Evolutionary conservation across 2,329 filamentous ascomycete genomes (phyloP).

Genomic region (Bipolaris bicolor): DNA sequence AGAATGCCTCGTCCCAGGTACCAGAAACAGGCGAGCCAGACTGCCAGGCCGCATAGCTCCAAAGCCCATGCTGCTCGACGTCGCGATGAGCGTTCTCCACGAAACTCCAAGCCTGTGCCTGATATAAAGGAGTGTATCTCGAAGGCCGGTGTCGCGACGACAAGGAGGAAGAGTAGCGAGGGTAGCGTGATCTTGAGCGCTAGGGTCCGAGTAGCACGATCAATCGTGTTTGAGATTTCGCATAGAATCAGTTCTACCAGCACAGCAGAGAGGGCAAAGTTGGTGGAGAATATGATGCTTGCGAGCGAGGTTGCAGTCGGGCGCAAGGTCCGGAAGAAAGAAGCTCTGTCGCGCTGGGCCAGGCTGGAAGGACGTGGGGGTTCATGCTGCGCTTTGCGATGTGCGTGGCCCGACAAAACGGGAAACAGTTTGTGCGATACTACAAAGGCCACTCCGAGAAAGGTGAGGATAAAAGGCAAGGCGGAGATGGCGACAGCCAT

Average conservation of each 20-base stretch:
- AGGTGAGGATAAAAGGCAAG: conserved; percentile 73
- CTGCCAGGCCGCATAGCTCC: conserved; percentile 65
- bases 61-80: conserved; percentile 68
- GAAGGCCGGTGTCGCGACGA: conserved; percentile 77
- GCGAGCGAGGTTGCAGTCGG: conserved; percentile 52
- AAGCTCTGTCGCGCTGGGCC: conserved; percentile 30
- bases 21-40: conserved; percentile 80
- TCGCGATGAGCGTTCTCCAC: conserved; percentile 62
- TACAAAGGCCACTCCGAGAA: conserved; percentile 66
- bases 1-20: conserved; percentile 71
- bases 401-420: conserved; percentile 64
- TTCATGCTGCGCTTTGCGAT: conserved; percentile 66
- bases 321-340: conserved; percentile 48
- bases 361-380: conserved; percentile 63
- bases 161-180: conserved; percentile 72
- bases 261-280: conserved; percentile 76
- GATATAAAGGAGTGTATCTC: conserved; percentile 72
- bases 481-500: conserved; percentile 65
- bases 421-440: conserved; percentile 75
- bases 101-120: conserved; percentile 66
- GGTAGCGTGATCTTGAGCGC: conserved; percentile 74
- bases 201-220: conserved; percentile 68
- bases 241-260: conserved; percentile 81
- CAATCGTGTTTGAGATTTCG: conserved; percentile 79
- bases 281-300: conserved; percentile 74